These are phyloP conservation scores for Arbutus unedo DNA, from an alignment of 148 eudicot species.

Conservation along the genomic window DNA sequence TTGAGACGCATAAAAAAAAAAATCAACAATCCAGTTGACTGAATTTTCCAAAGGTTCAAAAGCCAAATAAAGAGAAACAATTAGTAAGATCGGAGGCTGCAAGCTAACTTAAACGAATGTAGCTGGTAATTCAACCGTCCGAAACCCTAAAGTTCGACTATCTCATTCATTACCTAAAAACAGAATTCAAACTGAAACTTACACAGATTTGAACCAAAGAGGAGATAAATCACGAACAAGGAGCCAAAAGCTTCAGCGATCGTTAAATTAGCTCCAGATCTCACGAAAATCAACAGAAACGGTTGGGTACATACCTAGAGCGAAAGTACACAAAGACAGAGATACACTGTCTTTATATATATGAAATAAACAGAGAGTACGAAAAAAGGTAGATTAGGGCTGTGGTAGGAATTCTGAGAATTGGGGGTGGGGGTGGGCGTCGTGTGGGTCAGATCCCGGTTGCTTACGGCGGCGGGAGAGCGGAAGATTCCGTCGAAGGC, in stretches of 20 bases:
- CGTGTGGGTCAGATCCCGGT: slow-evolving; percentile 18
- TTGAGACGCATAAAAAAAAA: neutral
- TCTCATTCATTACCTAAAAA: slow-evolving; percentile 11
- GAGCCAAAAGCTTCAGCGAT: slow-evolving; percentile 33
- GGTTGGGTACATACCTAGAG: slow-evolving; percentile 26
- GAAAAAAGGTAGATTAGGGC: slow-evolving; percentile 7
- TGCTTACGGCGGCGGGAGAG: slow-evolving; percentile 3
- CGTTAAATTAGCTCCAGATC: slow-evolving; percentile 31
- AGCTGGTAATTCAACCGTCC: slow-evolving; percentile 8
- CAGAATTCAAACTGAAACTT: slow-evolving; percentile 36
- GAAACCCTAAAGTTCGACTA: slow-evolving; percentile 14
- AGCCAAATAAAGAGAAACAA: slow-evolving; percentile 14
- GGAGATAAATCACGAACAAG: slow-evolving; percentile 29
- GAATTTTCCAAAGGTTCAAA: slow-evolving; percentile 11
- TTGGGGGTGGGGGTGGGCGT: neutral
- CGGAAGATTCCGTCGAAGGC: slow-evolving; percentile 20
- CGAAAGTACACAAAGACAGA: slow-evolving; percentile 17
- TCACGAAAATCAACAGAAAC: slow-evolving; percentile 33
- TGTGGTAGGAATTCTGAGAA: neutral
- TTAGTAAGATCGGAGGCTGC: slow-evolving; percentile 7
- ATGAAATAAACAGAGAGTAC: neutral
- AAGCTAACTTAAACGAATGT: neutral
- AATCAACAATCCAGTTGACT: slow-evolving; percentile 12
- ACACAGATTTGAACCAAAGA: slow-evolving; percentile 37
- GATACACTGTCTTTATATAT: neutral